Evolutionary conservation across 2,329 filamentous ascomycete genomes (phyloP).

Genomic region (Cladorrhinum sp.): DNA sequence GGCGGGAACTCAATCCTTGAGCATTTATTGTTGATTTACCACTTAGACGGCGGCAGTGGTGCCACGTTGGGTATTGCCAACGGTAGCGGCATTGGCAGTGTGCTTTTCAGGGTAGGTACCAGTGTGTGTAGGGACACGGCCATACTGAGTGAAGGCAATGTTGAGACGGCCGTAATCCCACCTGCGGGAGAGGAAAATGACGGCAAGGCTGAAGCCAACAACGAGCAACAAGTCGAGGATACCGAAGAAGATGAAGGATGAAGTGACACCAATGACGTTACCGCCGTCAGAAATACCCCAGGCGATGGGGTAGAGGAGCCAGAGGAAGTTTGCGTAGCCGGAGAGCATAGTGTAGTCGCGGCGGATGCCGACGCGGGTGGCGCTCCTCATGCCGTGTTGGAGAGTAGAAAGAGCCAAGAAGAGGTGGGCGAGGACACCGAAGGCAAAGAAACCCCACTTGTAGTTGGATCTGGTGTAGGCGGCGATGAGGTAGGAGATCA

Average conservation of each 20-base stretch:
- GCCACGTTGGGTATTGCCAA: background rate
- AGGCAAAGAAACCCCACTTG: slow-evolving; percentile 58
- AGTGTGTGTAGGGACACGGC: slow-evolving; percentile 42
- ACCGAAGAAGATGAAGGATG: slow-evolving; percentile 50
- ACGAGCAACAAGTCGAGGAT: slow-evolving; percentile 51
- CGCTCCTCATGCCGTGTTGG: slow-evolving; percentile 36
- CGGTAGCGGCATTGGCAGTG: slow-evolving; percentile 21
- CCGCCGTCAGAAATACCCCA: slow-evolving; percentile 53
- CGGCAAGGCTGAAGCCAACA: slow-evolving; percentile 41
- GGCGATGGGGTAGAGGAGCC: slow-evolving; percentile 54
- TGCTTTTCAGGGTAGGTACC: slow-evolving; percentile 49
- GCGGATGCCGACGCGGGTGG: slow-evolving; percentile 40
- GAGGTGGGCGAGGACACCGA: slow-evolving; percentile 47
- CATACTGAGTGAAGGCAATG: slow-evolving; percentile 54
- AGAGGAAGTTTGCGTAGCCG: slow-evolving; percentile 49
- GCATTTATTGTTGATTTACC: background rate
- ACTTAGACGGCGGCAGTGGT: background rate
- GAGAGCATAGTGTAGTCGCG: slow-evolving; percentile 46
- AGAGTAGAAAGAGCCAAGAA: slow-evolving; percentile 47
- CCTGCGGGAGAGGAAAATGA: slow-evolving; percentile 42
- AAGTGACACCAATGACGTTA: slow-evolving; percentile 47
- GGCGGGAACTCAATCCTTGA: no score
- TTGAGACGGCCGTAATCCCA: slow-evolving; percentile 54
- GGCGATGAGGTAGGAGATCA: slow-evolving; percentile 48
- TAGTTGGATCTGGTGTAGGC: slow-evolving; percentile 49